Evolutionary conservation across 805 yeast species (phyloP).

Genomic region (Candida ascalaphidarum): DNA sequence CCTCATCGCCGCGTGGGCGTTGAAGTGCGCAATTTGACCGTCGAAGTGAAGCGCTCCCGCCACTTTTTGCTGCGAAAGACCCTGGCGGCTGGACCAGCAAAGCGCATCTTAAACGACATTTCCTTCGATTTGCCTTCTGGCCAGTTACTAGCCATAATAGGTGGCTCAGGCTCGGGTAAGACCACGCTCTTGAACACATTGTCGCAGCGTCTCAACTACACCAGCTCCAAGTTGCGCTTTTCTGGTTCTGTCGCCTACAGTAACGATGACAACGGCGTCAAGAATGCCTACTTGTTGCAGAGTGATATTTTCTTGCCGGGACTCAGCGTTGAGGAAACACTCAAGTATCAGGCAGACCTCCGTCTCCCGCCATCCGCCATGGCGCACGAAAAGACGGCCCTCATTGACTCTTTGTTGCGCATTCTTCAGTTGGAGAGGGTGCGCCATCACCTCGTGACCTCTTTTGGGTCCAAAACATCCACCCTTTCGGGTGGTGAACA

Average conservation of each 20-base stretch:
- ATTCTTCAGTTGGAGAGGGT: slow-evolving; percentile 63
- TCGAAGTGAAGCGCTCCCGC: slow-evolving; percentile 1
- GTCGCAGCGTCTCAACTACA: slow-evolving; percentile 40
- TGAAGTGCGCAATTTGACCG: slow-evolving; percentile 6
- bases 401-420: slow-evolving; percentile 53
- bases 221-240: slow-evolving; percentile 31
- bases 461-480: slow-evolving; percentile 37
- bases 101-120: slow-evolving; percentile 31
- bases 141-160: slow-evolving; percentile 69
- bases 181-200: slow-evolving; percentile 41
- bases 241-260: slow-evolving; percentile 33
- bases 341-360: slow-evolving; percentile 63
- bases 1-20: slow-evolving; percentile 3
- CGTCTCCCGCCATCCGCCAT: slow-evolving; percentile 45
- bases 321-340: slow-evolving; percentile 63
- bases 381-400: slow-evolving; percentile 29
- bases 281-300: slow-evolving; percentile 63
- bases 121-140: slow-evolving; percentile 55
- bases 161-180: slow-evolving; percentile 43
- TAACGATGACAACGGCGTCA: slow-evolving; percentile 6
- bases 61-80: too few species aligned
- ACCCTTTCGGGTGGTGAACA: slow-evolving; percentile 84
- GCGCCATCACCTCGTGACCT: slow-evolving; percentile 48
- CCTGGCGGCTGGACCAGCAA: too few species aligned
- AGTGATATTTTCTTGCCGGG: slow-evolving; percentile 67